These are phyloP conservation scores for Fraxinus quadrangulata DNA, from an alignment of 257 asterid genomes.

Conservation along the genomic window DNA sequence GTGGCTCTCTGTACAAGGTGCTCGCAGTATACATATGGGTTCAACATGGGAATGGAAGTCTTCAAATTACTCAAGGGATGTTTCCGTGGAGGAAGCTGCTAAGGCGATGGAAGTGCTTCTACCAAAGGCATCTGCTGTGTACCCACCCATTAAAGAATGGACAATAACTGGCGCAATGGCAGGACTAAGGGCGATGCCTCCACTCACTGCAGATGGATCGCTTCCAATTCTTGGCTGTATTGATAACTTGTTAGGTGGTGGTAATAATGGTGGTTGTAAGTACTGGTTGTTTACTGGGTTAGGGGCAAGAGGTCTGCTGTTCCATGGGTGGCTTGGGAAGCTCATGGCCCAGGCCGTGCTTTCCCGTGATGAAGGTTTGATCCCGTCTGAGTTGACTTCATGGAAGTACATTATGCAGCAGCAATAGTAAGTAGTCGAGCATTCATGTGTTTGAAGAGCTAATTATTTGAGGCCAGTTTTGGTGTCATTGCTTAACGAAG, in stretches of 20 bases:
- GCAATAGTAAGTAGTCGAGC: neutral
- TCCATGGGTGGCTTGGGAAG: conserved; percentile 93
- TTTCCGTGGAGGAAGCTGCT: conserved; percentile 59
- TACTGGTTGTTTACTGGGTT: conserved; percentile 92
- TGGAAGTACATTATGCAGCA: conserved; percentile 57
- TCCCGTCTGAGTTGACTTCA: conserved; percentile 65
- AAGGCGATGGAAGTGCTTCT: conserved; percentile 62
- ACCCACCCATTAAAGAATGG: conserved; percentile 74
- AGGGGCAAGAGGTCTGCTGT: conserved; percentile 87
- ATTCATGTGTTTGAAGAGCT: neutral
- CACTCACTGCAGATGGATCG: conserved; percentile 68
- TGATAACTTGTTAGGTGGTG: conserved; percentile 42
- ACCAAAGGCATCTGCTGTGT: conserved; percentile 61
- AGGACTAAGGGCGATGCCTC: conserved; percentile 94
- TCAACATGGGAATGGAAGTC: conserved; percentile 98
- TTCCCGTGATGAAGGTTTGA: conserved; percentile 54
- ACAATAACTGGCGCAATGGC: conserved; percentile 58
- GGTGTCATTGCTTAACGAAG: neutral
- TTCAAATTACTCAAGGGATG: conserved; percentile 57
- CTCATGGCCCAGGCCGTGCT: conserved; percentile 65
- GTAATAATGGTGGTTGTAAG: conserved; percentile 41
- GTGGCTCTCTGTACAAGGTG: conserved; percentile 87
- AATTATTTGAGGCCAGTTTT: neutral
- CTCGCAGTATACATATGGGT: conserved; percentile 62
- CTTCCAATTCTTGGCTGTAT: conserved; percentile 81